Evolutionary conservation across 2,329 filamentous ascomycete species (phyloP).

Genomic region (Sclerotinia glacialis): DNA sequence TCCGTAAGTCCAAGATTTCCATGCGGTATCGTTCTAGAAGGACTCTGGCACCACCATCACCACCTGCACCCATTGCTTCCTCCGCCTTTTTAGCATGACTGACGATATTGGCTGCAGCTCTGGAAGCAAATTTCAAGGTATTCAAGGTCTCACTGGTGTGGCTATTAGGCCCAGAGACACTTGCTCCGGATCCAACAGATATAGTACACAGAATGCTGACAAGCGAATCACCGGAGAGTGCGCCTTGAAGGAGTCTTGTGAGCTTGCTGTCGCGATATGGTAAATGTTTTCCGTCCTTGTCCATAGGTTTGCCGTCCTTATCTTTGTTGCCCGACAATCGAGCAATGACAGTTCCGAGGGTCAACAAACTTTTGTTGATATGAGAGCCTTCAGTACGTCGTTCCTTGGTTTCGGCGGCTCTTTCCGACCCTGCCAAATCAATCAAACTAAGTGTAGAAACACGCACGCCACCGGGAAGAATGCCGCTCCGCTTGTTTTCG

Average conservation of each 20-base stretch:
- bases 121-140: slow-evolving; percentile 92
- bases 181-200: slow-evolving; percentile 76
- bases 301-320: slow-evolving; percentile 66
- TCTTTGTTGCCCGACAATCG: slow-evolving; percentile 88
- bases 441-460: slow-evolving; percentile 95
- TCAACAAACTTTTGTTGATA: slow-evolving; percentile 97
- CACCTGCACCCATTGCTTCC: slow-evolving; percentile 71
- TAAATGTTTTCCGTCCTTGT: slow-evolving; percentile 87
- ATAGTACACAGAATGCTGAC: slow-evolving; percentile 98
- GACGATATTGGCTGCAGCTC: slow-evolving; percentile 96
- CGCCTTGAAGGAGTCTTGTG: slow-evolving; percentile 86
- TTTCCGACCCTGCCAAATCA: slow-evolving; percentile 92
- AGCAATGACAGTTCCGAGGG: slow-evolving; percentile 90
- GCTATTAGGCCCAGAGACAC: slow-evolving; percentile 64
- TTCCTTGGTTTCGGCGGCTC: slow-evolving; percentile 93
- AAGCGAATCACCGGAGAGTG: slow-evolving; percentile 86
- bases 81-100: slow-evolving; percentile 95
- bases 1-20: slow-evolving; percentile 71
- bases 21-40: slow-evolving; percentile 89
- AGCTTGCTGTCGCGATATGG: slow-evolving; percentile 98
- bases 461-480: slow-evolving; percentile 82
- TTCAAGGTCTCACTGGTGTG: slow-evolving; percentile 90
- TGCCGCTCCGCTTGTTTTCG: slow-evolving; percentile 64
- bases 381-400: slow-evolving; percentile 91
- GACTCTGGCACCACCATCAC: slow-evolving; percentile 83